A percentile compares a stretch with the other conserved stretches of the same genome.
These are phyloP conservation scores for Exophiala spinifera DNA, from an alignment of 2,329 filamentous ascomycete genomes.

Conservation along the genomic window DNA sequence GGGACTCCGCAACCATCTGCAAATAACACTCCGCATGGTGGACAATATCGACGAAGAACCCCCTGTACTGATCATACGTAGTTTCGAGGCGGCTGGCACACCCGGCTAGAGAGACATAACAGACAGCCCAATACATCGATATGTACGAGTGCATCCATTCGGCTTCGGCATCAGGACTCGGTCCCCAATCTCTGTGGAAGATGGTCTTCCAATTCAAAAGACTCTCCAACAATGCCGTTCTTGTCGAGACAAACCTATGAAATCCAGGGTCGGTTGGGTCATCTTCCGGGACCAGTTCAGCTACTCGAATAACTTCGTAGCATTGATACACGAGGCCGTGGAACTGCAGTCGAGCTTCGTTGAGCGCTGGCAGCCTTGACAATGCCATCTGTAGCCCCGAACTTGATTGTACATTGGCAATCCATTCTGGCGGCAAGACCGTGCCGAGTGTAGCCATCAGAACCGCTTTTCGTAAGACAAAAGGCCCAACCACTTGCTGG, in stretches of 20 bases:
- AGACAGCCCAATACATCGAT: conserved; percentile 21
- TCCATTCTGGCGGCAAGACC: conserved; percentile 9
- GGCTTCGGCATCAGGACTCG: neutral
- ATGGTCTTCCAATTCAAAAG: conserved; percentile 11
- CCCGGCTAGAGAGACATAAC: conserved; percentile 15
- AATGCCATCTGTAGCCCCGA: neutral
- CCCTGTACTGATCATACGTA: conserved; percentile 16
- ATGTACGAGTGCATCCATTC: conserved; percentile 10
- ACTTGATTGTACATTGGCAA: neutral
- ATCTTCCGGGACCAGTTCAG: conserved; percentile 12
- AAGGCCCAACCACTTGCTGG: conserved; percentile 15
- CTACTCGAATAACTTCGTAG: conserved; percentile 17
- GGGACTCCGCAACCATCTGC: neutral
- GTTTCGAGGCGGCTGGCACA: conserved; percentile 8
- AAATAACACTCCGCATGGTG: conserved; percentile 11
- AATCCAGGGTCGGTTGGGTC: conserved; percentile 7
- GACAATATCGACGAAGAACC: conserved; percentile 13
- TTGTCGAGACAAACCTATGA: conserved; percentile 1
- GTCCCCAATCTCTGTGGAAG: neutral
- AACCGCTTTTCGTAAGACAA: conserved; percentile 13
- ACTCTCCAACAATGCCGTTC: conserved; percentile 3
- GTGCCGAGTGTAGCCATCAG: conserved; percentile 12
- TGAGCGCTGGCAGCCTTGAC: conserved; percentile 5
- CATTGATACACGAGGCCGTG: conserved; percentile 13
- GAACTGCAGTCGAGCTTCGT: conserved; percentile 9